Evolutionary conservation across 1,284 basidiomycete genomes (phyloP).

Genomic region (Ceratobasidium sp.): DNA sequence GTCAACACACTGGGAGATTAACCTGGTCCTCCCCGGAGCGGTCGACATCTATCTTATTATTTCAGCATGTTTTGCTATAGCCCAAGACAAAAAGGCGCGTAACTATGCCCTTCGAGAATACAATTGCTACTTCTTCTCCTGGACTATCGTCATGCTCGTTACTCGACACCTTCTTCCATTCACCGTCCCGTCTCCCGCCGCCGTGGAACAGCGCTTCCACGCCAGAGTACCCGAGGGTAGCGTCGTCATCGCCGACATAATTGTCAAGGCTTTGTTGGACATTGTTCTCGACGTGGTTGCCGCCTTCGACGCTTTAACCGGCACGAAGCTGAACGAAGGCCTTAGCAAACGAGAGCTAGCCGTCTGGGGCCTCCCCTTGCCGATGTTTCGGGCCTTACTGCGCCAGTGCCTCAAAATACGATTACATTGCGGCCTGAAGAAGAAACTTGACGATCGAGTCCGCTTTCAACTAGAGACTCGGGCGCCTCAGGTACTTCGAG

Average conservation of each 20-base stretch:
- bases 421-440: slow-evolving; percentile 23
- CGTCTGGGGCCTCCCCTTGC: slow-evolving; percentile 25
- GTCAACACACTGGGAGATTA: slow-evolving; percentile 17
- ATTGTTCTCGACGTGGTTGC: slow-evolving; percentile 14
- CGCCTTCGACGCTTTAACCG: slow-evolving; percentile 13
- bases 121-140: slow-evolving; percentile 22
- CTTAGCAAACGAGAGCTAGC: slow-evolving; percentile 34
- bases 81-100: slow-evolving; percentile 29
- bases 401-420: slow-evolving; percentile 31
- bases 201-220: slow-evolving; percentile 1
- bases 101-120: slow-evolving; percentile 17
- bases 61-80: slow-evolving; percentile 17
- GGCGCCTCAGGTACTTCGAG: neutral
- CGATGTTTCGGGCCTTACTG: slow-evolving; percentile 5
- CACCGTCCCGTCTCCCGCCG: slow-evolving; percentile 3
- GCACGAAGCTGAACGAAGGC: slow-evolving; percentile 7
- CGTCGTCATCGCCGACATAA: slow-evolving; percentile 6
- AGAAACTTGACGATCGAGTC: slow-evolving; percentile 15
- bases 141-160: slow-evolving; percentile 20
- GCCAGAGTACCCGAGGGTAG: slow-evolving; percentile 12
- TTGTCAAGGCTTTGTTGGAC: slow-evolving; percentile 22
- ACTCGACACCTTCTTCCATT: slow-evolving; percentile 19
- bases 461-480: slow-evolving; percentile 17
- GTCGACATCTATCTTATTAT: neutral
- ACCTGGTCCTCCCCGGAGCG: neutral